phyloP scores from a whole-genome alignment of 192 early-diverging fungal species.

The Coemansia sp. region DNA sequence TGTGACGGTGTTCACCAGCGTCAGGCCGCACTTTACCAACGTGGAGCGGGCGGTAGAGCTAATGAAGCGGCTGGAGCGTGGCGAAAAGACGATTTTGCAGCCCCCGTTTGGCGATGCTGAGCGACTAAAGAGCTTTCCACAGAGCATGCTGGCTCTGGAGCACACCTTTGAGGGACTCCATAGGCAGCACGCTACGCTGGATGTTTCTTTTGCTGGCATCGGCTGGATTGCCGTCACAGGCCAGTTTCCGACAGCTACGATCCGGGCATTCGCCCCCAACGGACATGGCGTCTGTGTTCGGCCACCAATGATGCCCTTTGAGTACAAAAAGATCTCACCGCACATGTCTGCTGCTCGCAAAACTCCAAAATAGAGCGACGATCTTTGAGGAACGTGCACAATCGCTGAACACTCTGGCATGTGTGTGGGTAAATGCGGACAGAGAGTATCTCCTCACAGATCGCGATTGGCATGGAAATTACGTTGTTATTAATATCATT shows the following conservation, averaged over 20 bases:
- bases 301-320: constrained; percentile 63
- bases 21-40: constrained; percentile 60
- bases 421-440: not conserved
- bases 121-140: constrained; percentile 29
- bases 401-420: constrained; percentile 1
- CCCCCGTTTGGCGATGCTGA: constrained; percentile 44
- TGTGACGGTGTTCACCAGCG: constrained; percentile 55
- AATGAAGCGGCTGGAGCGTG: constrained; percentile 28
- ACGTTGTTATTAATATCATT: not conserved
- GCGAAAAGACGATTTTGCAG: constrained; percentile 36
- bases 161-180: constrained; percentile 47
- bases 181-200: constrained; percentile 48
- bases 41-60: constrained; percentile 51
- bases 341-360: constrained; percentile 43
- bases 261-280: constrained; percentile 55
- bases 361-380: constrained; percentile 27
- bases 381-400: not conserved
- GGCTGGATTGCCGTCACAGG: constrained; percentile 66
- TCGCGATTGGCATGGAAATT: constrained; percentile 1
- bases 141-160: constrained; percentile 38
- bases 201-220: constrained; percentile 60
- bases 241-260: constrained; percentile 46
- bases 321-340: constrained; percentile 49
- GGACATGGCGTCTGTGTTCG: constrained; percentile 52
- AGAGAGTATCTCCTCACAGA: not conserved